These are phyloP conservation scores for Erodium trifolium DNA, from an alignment of 441 rosid species.

Conservation along the genomic window DNA sequence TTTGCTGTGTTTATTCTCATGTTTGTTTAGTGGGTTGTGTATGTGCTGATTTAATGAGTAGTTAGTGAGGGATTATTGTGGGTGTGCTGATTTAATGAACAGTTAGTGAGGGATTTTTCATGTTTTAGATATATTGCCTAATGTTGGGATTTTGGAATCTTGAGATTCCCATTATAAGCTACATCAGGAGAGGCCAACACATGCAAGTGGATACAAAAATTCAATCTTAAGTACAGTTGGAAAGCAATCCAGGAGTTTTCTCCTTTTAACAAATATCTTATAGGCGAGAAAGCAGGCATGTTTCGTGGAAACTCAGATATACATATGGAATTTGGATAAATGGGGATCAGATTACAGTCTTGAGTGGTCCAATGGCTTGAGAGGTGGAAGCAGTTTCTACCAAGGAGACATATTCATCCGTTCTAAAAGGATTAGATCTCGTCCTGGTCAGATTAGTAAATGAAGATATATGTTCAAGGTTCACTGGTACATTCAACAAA, in stretches of 20 bases:
- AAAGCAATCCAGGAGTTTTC: slow-evolving; percentile 29
- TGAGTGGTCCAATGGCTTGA: slow-evolving; percentile 22
- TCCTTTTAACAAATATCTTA: slow-evolving; percentile 35
- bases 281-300: slow-evolving; percentile 31
- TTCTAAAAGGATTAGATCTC: slow-evolving; percentile 31
- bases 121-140: slow-evolving; percentile 6
- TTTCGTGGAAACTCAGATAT: slow-evolving; percentile 27
- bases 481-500: slow-evolving; percentile 21
- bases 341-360: slow-evolving; percentile 31
- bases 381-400: slow-evolving; percentile 32
- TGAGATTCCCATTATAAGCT: slow-evolving; percentile 35
- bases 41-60: background rate
- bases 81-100: background rate
- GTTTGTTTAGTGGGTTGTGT: too few species aligned
- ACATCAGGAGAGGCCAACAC: slow-evolving; percentile 27
- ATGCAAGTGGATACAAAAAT: slow-evolving; percentile 25
- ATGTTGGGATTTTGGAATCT: slow-evolving; percentile 18
- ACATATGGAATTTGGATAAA: slow-evolving; percentile 33
- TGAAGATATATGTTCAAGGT: slow-evolving; percentile 33
- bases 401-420: slow-evolving; percentile 35
- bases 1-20: background rate
- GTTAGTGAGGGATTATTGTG: background rate
- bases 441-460: slow-evolving; percentile 34
- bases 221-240: slow-evolving; percentile 31
- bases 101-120: background rate